phyloP scores from a whole-genome alignment of 225 moss, liverwort and hornwort genomes.

The Polytrichum formosum region DNA sequence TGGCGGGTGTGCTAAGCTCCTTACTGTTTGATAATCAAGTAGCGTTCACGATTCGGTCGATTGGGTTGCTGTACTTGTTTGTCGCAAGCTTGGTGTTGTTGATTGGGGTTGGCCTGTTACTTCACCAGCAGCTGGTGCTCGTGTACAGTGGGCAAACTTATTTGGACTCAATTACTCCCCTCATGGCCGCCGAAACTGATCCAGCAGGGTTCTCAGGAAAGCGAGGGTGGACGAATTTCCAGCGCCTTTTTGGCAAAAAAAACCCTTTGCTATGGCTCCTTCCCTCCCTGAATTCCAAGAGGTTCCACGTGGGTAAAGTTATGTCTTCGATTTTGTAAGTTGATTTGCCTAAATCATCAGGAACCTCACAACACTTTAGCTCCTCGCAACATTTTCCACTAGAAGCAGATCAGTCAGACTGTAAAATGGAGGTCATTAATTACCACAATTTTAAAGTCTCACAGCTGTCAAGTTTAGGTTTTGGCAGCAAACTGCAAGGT shows the following conservation, averaged over 20 bases:
- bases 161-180: slow-evolving; percentile 49
- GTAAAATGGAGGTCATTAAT: too few species aligned
- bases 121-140: slow-evolving; percentile 72
- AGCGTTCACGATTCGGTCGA: slow-evolving; percentile 34
- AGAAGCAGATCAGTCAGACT: too few species aligned
- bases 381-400: too few species aligned
- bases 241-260: slow-evolving; percentile 61
- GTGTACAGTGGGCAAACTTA: slow-evolving; percentile 78
- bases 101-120: slow-evolving; percentile 65
- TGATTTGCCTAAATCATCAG: too few species aligned
- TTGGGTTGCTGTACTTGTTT: slow-evolving; percentile 64
- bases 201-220: slow-evolving; percentile 11
- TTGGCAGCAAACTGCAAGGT: too few species aligned
- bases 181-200: slow-evolving; percentile 15
- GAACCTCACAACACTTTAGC: too few species aligned
- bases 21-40: slow-evolving; percentile 36
- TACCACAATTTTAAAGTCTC: too few species aligned
- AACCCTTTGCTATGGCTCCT: slow-evolving; percentile 55
- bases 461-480: too few species aligned
- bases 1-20: slow-evolving; percentile 33
- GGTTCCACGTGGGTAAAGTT: slow-evolving; percentile 49
- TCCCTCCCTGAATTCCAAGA: slow-evolving; percentile 34
- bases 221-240: slow-evolving; percentile 73
- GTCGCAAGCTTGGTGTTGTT: slow-evolving; percentile 58
- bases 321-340: neutral